Percentiles rank a stretch among this genome's conserved stretches.
These are phyloP conservation scores for Actinomucor elegans DNA, from an alignment of 371 early-diverging fungal genomes.

Conservation along the genomic window DNA sequence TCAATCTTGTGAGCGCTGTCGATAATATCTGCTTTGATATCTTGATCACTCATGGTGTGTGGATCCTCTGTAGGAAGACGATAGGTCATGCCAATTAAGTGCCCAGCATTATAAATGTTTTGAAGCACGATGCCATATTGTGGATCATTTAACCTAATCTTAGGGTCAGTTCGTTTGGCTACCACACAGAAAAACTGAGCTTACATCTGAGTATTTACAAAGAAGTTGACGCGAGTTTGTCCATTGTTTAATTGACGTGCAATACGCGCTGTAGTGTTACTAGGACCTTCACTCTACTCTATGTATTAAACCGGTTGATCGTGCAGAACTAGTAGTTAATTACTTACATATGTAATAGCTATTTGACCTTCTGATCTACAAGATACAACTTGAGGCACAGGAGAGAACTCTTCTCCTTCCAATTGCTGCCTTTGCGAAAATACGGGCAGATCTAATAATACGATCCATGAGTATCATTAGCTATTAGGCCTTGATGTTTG, in stretches of 20 bases:
- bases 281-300: conserved; percentile 65
- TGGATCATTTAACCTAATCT: conserved; percentile 36
- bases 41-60: conserved; percentile 41
- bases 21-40: conserved; percentile 48
- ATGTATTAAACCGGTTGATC: too few relatives aligned
- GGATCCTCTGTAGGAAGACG: conserved; percentile 53
- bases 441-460: conserved; percentile 12
- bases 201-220: conserved; percentile 60
- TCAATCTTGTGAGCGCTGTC: conserved; percentile 48
- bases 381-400: conserved; percentile 13
- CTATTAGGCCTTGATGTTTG: too few relatives aligned
- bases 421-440: neutral
- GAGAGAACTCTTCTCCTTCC: neutral
- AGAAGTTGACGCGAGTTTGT: conserved; percentile 58
- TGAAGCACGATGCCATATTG: conserved; percentile 57
- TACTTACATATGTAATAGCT: conserved; percentile 58
- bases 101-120: conserved; percentile 54
- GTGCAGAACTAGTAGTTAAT: neutral
- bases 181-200: too few relatives aligned
- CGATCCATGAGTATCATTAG: neutral
- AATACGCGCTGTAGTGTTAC: conserved; percentile 57
- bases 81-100: conserved; percentile 62
- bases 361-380: conserved; percentile 53
- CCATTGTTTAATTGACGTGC: conserved; percentile 51
- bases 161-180: too few relatives aligned